Evolutionary conservation across 352 stramenopile genomes (phyloP).

Genomic region (Phytophthora sp.): DNA sequence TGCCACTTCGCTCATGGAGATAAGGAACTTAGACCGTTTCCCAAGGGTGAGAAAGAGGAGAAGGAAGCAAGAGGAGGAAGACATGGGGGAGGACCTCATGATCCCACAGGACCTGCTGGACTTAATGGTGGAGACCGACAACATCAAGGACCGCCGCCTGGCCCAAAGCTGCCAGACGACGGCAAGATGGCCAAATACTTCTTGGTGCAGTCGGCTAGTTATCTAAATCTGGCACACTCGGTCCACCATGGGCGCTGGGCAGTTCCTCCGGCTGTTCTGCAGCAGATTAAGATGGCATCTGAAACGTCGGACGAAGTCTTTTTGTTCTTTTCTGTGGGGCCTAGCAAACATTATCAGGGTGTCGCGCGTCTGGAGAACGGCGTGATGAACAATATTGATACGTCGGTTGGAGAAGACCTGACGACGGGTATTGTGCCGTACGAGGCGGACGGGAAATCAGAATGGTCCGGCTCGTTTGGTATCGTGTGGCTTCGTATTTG

Average conservation of each 20-base stretch:
- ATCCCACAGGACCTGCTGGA: neutral
- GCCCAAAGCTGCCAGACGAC: constrained; percentile 64
- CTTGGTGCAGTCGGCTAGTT: constrained; percentile 78
- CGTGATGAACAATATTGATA: constrained; percentile 44
- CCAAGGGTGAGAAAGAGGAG: constrained; percentile 68
- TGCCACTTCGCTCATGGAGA: constrained; percentile 98
- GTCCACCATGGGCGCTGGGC: constrained; percentile 83
- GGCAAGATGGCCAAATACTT: constrained; percentile 86
- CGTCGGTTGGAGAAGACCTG: constrained; percentile 55
- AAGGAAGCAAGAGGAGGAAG: constrained; percentile 25
- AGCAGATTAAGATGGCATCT: constrained; percentile 72
- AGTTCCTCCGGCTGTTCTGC: constrained; percentile 51
- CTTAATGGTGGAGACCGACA: constrained; percentile 15
- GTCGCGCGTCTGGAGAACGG: constrained; percentile 56
- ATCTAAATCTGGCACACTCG: constrained; percentile 82
- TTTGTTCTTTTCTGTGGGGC: constrained; percentile 71
- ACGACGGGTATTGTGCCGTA: constrained; percentile 60
- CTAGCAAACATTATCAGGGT: constrained; percentile 85
- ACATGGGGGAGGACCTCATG: constrained; percentile 13
- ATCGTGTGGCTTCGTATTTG: constrained; percentile 89
- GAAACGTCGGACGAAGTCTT: constrained; percentile 86
- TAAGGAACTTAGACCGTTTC: constrained; percentile 90
- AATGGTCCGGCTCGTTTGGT: constrained; percentile 70
- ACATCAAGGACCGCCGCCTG: constrained; percentile 4
- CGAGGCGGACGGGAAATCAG: constrained; percentile 46